Base-by-base conservation (phyloP, 257 asterid species). In the Craterostigma plantagineum region DNA sequence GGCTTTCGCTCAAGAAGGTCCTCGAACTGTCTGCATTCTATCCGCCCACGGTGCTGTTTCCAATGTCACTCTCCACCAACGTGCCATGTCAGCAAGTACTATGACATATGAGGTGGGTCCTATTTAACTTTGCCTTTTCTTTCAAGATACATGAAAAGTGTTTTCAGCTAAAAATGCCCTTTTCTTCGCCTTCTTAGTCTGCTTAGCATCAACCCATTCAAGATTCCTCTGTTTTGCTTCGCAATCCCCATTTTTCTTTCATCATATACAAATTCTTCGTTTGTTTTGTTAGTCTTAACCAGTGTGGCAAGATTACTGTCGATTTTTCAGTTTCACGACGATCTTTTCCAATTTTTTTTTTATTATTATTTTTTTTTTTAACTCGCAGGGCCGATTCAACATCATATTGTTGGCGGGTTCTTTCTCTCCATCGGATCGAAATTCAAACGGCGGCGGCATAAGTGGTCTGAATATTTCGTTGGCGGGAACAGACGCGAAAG, bases 311-410 rank as follows among this genome's bases (percentile, higher is more conserved):
- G n/a, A n/a, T n/a, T n/a, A n/a, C 30, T 23, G 30, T 23, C 4
- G 30, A 2, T 23, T 6, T 23, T 23, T 23, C 6, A 23, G 6
- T 23, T 23, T 23, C 6, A 23, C 30, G 30, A 23, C 30, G 30
- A 6, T 23, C n/a, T n/a, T n/a, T n/a, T 23, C 6, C 30, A 2
- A 6, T 23, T 23, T 2, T 23, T n/a, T n/a, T n/a, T n/a, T n/a
- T n/a, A n/a, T n/a, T n/a, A n/a, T n/a, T n/a, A n/a, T n/a, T n/a
- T n/a, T n/a, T n/a, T n/a, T n/a, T 23, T 23, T 23, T n/a, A n/a
- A 51, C 56, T 50, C 66, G 62, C 91, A 85, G 96, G 94, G 94
- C 7, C 80, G 76, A n/a, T 85, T 68, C 52, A 86, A 85, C 63
- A 81, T 85, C 9, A 63, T 85, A 46, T 75, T 86, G 16, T 57